phyloP scores from a whole-genome alignment of 1,284 basidiomycete genomes.

The Ustilago xerochloae region DNA sequence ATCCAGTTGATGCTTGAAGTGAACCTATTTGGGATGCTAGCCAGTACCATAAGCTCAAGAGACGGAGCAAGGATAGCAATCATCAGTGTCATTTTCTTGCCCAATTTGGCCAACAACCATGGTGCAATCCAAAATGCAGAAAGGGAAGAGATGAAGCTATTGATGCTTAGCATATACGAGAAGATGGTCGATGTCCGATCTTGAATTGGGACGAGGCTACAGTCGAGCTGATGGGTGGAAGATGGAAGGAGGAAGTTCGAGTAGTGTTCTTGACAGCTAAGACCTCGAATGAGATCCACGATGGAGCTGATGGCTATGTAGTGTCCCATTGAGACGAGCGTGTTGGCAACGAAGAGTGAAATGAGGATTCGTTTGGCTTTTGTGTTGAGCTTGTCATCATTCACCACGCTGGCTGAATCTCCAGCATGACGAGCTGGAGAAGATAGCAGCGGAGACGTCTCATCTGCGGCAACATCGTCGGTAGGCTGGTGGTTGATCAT shows the following conservation, averaged over 20 bases:
- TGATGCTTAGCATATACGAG: slow-evolving; percentile 9
- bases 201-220: neutral
- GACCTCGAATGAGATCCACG: slow-evolving; percentile 1
- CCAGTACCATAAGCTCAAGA: neutral
- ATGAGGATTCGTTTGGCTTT: neutral
- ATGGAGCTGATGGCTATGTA: slow-evolving; percentile 3
- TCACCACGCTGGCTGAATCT: no score
- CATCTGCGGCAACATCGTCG: no score
- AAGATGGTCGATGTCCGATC: slow-evolving; percentile 3
- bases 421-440: no score
- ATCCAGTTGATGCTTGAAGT: neutral
- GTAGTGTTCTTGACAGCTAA: slow-evolving; percentile 6
- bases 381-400: neutral
- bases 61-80: neutral
- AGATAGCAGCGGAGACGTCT: no score
- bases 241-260: neutral
- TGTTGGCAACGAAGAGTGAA: slow-evolving; percentile 4
- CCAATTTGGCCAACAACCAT: neutral
- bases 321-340: neutral
- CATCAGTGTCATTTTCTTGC: neutral
- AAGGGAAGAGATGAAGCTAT: neutral
- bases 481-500: no score
- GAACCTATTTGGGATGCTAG: neutral
- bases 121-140: neutral
- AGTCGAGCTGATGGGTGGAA: neutral